Evolutionary conservation across 108 stramenopile genomes (phyloP), one percentile per base, ranked within the genome.

Genomic region (Parietichytrium sp.): DNA sequence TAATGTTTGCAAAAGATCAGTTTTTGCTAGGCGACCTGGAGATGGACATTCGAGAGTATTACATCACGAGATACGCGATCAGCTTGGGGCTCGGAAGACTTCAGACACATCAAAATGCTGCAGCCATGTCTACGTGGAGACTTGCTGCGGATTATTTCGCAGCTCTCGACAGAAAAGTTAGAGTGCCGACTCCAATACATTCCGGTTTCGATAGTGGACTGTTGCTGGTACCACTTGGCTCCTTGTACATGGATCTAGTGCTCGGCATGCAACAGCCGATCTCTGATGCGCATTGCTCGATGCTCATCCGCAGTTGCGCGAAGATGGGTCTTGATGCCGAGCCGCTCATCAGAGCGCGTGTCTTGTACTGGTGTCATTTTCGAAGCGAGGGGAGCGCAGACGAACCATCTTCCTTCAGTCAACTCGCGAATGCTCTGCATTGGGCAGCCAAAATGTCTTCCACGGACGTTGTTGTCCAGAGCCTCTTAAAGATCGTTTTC

Each of bases 1-100:
- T n/a, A 10, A 45, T 72, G 10, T 45, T 72, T 16, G 20, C 10
- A 6, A 10, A 16, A 23, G 61, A 72, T 25, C 38, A 36, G 38
- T 72, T 72, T 72, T 27, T 72, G 61, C 61, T 72, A 23, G 61
- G 61, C 8, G 42, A 45, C 33, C 61, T 72, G 38, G 61, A 72
- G 20, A 42, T 72, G 29, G 61, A 72, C 20, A 33, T 72, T 10
- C 61, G 61, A n/a, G 61, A 72, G 3, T 72, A 33, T 42, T 72
- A 45, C 45, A n/a, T 72, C 38, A 10, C 45, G 20, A 42, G 45
- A 10, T 72, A 72, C 20, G 61, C 61, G 6, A 38, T 38, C 15
- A 72, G 8, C 6, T 42, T 72, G 6, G 61, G 61, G 10, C 61
- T 72, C 45, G 61, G 61, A n/a, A 42, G 61, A 1, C 20, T 45